Conservation (phyloP, 768 basidiomycete genomes). For the Gloeostereum incarnatum region DNA sequence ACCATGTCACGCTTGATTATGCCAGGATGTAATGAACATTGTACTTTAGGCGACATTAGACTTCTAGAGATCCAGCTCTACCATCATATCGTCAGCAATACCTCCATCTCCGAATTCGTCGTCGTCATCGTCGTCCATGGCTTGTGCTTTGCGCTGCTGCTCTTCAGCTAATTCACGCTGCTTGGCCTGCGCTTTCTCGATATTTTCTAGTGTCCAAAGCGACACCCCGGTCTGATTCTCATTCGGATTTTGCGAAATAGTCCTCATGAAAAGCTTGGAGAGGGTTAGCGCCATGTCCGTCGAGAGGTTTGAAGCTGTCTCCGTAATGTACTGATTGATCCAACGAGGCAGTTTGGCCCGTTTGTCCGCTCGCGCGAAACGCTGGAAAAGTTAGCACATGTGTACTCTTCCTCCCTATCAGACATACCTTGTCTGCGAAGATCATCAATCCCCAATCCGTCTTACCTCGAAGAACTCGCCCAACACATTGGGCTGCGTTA, state of each 20-base stretch:
- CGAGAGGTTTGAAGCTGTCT: constrained; percentile 92
- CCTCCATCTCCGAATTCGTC: constrained; percentile 67
- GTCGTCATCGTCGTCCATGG: constrained; percentile 27
- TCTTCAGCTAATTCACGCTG: constrained; percentile 58
- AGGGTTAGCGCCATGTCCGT: constrained; percentile 96
- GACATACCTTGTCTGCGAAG: constrained; percentile 88
- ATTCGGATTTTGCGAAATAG: constrained; percentile 97
- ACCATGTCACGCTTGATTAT: background rate
- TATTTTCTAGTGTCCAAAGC: constrained; percentile 90
- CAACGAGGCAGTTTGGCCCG: constrained; percentile 93
- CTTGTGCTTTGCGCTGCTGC: constrained; percentile 28
- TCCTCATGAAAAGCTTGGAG: constrained; percentile 94
- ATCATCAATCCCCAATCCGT: constrained; percentile 99
- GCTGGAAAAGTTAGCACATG: constrained; percentile 33
- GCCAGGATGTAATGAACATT: constrained; percentile 3
- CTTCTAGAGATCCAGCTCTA: constrained; percentile 37
- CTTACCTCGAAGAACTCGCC: constrained; percentile 94
- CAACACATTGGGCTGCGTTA: constrained; percentile 98
- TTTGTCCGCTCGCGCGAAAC: constrained; percentile 88
- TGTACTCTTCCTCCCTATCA: background rate
- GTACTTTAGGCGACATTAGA: constrained; percentile 1
- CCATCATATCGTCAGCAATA: constrained; percentile 51
- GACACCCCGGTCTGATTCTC: constrained; percentile 94
- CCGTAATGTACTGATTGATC: constrained; percentile 99
- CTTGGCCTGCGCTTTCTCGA: constrained; percentile 78